Evolutionary conservation across 1,284 basidiomycete genomes (phyloP), one percentile per base, ranked within the genome.

Genomic region (Stereum hirsutum): DNA sequence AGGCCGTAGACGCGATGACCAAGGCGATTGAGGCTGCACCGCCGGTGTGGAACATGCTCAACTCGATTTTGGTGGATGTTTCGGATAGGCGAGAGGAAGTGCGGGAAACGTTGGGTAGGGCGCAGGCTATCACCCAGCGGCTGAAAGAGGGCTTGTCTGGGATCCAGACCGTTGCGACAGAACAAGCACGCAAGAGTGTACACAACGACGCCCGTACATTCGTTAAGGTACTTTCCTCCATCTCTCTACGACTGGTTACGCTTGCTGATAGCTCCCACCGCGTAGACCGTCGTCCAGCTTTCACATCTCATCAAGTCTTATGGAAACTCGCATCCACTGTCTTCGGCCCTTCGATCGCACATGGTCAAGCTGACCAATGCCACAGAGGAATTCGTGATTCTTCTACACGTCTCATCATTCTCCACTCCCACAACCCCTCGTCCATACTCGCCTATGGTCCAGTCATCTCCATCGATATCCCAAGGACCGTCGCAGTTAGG

Each of bases 341-440:
- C 81, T 14, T 59, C 74, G 14, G 62, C 66, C 31, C 62, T 89
- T 39, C 74, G 81, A 44, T 70, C 65, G 39, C 77, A 78, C 54
- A 79, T 89, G 65, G 74, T 81, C 39, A 74, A 75, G 48, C 69
- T 89, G 46, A 84, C 80, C 31, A 83, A 85, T 51, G 73, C 80
- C 21, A 86, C 86, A 7, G 81, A 89, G 58, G 83, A 84, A 55
- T 81, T 87, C 51, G 76, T 83, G 41, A 83, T 86, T 54, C 68
- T 89, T 39, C 62, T 89, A 14, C 83, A 86, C 55, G 79, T 85
- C 39, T 86, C 86, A n/a, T 86, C 84, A 0, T 81, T 83, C 54
- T 76, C 86, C 25, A 69, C 75, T 2, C 63, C 75, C 19, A 59
- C 66, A 5, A 68, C 71, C 0, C 65, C 75, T 26, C 66, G 77